Percentiles rank a stretch among this genome's conserved stretches.
Conservation (phyloP, 768 basidiomycete species). For the Goffeauzyma gilvescens region DNA sequence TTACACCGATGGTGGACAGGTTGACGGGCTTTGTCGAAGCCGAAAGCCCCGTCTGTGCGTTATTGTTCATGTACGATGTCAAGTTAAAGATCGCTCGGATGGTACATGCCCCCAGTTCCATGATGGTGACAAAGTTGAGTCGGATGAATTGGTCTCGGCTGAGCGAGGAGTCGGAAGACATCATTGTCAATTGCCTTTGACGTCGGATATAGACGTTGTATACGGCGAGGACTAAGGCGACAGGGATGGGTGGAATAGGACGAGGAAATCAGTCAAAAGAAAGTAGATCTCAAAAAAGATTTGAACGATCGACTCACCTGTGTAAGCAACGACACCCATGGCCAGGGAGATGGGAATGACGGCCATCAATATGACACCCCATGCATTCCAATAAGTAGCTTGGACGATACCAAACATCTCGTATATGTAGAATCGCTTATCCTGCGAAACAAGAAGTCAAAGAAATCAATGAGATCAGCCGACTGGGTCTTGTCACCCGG, state of each 20-base stretch:
- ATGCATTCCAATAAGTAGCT: constrained; percentile 26
- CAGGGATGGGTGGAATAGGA: neutral
- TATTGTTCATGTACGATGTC: constrained; percentile 17
- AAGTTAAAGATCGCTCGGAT: constrained; percentile 29
- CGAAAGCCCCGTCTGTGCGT: too few relatives aligned
- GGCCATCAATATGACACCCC: constrained; percentile 27
- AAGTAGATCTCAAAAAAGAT: neutral
- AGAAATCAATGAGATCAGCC: neutral
- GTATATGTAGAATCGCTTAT: constrained; percentile 23
- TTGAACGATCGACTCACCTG: constrained; percentile 13
- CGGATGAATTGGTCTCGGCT: constrained; percentile 25
- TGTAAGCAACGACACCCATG: constrained; percentile 15
- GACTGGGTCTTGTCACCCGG: neutral
- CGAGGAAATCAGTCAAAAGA: neutral
- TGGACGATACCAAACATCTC: constrained; percentile 22
- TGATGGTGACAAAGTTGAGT: constrained; percentile 19
- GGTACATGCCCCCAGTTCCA: constrained; percentile 25
- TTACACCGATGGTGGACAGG: constrained; percentile 15
- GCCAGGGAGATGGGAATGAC: constrained; percentile 12
- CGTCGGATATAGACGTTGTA: constrained; percentile 25
- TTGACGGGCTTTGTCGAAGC: constrained; percentile 14
- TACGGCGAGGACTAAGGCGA: constrained; percentile 18
- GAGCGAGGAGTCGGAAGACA: constrained; percentile 19
- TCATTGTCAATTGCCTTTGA: constrained; percentile 22
- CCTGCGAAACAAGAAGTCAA: constrained; percentile 1